phyloP scores from a whole-genome alignment of 306 rosid species.

The Argentina anserina region DNA sequence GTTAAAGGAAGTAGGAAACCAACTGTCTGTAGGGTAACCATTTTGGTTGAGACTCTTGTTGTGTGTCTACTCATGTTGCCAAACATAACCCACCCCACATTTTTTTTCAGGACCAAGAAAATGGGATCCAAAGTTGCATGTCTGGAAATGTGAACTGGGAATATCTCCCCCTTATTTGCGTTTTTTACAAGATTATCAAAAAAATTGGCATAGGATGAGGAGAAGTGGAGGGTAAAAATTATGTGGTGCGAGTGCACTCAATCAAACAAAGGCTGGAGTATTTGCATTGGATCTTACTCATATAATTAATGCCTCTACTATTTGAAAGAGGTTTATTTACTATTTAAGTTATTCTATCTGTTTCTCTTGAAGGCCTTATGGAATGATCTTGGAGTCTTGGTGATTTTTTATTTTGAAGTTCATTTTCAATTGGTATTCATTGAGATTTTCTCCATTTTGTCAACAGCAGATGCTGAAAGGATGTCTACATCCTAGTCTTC shows the following conservation, averaged over 20 bases:
- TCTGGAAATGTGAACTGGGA: neutral
- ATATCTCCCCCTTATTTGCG: neutral
- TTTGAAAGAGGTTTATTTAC: neutral
- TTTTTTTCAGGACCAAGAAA: neutral
- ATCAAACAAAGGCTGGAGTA: neutral
- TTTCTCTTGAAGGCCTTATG: neutral
- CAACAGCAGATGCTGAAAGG: neutral
- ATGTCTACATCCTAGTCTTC: too few species aligned
- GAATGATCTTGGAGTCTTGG: neutral
- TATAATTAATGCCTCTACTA: neutral
- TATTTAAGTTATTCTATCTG: neutral
- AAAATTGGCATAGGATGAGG: neutral
- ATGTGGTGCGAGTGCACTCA: neutral
- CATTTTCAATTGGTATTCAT: slow-evolving; percentile 4
- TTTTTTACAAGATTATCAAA: neutral
- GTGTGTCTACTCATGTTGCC: neutral
- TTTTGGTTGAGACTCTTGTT: neutral
- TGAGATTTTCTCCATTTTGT: slow-evolving; percentile 7
- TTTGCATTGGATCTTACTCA: neutral
- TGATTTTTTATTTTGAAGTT: neutral
- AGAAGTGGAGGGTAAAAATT: neutral
- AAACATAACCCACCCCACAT: neutral
- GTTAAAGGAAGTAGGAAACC: neutral
- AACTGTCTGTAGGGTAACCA: neutral
- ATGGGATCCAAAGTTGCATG: neutral